Evolutionary conservation across 495 filamentous ascomycete species (phyloP), one percentile per base, ranked within the genome.

Genomic region (Lasiosphaeris hirsuta): DNA sequence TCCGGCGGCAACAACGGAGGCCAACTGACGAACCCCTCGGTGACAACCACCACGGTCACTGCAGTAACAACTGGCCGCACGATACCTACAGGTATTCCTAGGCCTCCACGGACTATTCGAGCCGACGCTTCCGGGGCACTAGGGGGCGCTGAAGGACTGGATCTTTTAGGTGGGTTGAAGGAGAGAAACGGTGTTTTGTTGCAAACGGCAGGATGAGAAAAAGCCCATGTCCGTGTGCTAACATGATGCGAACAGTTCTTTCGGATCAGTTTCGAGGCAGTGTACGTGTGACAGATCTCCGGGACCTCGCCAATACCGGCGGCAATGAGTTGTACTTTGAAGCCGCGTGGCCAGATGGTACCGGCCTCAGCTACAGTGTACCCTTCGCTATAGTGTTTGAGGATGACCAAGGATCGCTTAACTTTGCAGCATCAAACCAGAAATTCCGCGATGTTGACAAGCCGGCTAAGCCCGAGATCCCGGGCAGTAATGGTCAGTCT

Each of bases 321-420:
- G 30, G 17, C 40, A 8, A n/a, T 1, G 13, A n/a, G 6, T 53
- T 65, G 3, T 69, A 58, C 23, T 62, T 69, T 11, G 42, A 63
- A 41, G 66, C 57, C 10, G 7, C 30, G 0, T 69, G 61, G 66
- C 10, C 11, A 0, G 8, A 42, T 5, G 13, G 3, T 17, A 14
- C 6, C 10, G 57, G 51, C n/a, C 0, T 0, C 9, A 67, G 59
- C 45, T 68, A 54, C 51, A 66, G 60, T 42, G 41, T 58, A 18
- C 30, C 36, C 9, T 68, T 68, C 30, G 41, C 46, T 10, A 9
- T 65, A 1, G 41, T 59, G 23, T 30, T 30, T 30, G 23, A 30
- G 23, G 23, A 5, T 30, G 23, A 30, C 23, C 2, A 30, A 5
- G 23, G 2, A 5, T 51, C 48, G 10, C 35, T 7, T 8, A 19